phyloP scores from a whole-genome alignment of 2,329 filamentous ascomycete genomes.

The Cladosporium sp. region DNA sequence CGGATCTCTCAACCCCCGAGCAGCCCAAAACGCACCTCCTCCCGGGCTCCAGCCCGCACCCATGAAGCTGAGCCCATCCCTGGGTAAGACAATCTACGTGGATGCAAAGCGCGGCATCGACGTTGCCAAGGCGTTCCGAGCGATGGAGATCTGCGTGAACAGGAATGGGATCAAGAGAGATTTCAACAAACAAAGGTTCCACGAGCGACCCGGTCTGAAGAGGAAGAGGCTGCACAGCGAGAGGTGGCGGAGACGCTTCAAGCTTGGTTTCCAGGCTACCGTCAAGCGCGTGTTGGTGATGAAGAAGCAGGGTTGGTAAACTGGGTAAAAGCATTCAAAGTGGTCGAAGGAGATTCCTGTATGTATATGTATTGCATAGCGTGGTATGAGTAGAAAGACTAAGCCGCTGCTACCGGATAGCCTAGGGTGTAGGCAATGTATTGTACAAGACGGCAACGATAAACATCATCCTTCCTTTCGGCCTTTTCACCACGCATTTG shows the following conservation, averaged over 20 bases:
- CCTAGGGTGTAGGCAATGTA: slow-evolving; percentile 9
- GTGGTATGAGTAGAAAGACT: background rate
- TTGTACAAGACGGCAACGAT: slow-evolving; percentile 1
- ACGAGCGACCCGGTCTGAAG: slow-evolving; percentile 72
- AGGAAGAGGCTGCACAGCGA: slow-evolving; percentile 67
- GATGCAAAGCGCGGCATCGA: slow-evolving; percentile 35
- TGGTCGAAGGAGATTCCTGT: no score
- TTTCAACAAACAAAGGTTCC: slow-evolving; percentile 57
- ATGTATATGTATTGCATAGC: slow-evolving; percentile 12
- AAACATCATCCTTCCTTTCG: background rate
- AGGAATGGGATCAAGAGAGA: slow-evolving; percentile 58
- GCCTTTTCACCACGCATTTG: no score
- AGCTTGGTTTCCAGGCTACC: slow-evolving; percentile 60
- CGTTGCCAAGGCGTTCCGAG: slow-evolving; percentile 44
- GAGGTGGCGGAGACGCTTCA: slow-evolving; percentile 67
- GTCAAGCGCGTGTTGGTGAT: slow-evolving; percentile 63
- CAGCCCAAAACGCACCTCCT: slow-evolving; percentile 5
- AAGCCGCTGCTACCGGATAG: background rate
- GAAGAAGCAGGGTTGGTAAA: slow-evolving; percentile 72
- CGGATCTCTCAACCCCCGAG: slow-evolving; percentile 15
- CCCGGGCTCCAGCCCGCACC: slow-evolving; percentile 16
- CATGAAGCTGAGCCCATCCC: slow-evolving; percentile 34
- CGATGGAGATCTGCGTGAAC: slow-evolving; percentile 40
- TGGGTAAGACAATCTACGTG: slow-evolving; percentile 39
- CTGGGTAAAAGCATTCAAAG: no score